Percentiles rank a stretch among this genome's conserved stretches.
Evolutionary conservation across 208 protist genomes (phyloP).

Genomic region (Leishmania braziliensis): DNA sequence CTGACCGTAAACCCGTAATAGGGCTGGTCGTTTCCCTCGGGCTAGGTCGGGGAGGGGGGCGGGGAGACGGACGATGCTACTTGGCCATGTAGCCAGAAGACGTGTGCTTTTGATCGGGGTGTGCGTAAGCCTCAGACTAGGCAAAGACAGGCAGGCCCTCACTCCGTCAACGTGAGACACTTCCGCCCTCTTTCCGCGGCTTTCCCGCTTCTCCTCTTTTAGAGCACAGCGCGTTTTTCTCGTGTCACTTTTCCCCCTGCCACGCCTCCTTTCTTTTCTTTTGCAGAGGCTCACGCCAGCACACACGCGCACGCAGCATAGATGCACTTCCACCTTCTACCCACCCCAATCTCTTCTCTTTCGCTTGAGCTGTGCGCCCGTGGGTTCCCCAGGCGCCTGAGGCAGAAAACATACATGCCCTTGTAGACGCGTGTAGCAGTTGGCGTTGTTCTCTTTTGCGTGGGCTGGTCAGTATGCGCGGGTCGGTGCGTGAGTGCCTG

Average conservation of each 20-base stretch:
- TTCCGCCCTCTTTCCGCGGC: too few relatives aligned
- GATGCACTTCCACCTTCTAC: constrained; percentile 1
- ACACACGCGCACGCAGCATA: not conserved
- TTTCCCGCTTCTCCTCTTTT: not conserved
- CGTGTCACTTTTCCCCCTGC: not conserved
- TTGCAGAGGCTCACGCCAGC: not conserved
- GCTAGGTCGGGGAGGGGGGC: too few relatives aligned
- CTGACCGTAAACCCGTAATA: not conserved
- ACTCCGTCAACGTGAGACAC: not conserved
- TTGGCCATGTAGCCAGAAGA: not conserved
- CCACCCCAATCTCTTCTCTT: not conserved
- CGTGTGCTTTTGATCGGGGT: not conserved
- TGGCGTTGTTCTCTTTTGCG: not conserved
- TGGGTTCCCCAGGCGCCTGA: too few relatives aligned
- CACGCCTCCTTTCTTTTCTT: not conserved
- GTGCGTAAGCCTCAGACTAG: not conserved
- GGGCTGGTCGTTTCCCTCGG: not conserved
- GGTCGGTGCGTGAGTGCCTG: not conserved
- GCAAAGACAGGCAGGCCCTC: not conserved
- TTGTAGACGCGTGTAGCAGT: not conserved
- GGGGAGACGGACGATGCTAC: not conserved
- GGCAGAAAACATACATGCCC: not conserved
- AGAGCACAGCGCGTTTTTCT: not conserved
- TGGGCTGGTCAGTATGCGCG: not conserved
- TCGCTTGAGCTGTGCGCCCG: not conserved